Percentiles rank a stretch among this genome's conserved stretches.
These are phyloP conservation scores for Pichia sp. DNA, from an alignment of 1,139 yeast species.

Conservation along the genomic window DNA sequence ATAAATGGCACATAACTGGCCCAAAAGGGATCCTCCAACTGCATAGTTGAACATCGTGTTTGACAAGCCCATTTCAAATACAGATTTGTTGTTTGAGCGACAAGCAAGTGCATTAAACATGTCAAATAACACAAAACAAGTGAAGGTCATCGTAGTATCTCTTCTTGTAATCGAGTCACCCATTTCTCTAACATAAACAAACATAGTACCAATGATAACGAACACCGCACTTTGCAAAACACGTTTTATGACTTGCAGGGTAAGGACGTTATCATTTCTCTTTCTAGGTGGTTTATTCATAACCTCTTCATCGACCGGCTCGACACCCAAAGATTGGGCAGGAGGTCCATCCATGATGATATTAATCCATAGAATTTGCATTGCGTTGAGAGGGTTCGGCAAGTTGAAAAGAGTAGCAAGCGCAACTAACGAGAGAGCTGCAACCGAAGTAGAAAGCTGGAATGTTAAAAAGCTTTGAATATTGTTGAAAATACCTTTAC, in stretches of 20 bases:
- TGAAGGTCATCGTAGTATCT: conserved; percentile 98
- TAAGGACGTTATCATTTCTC: conserved; percentile 77
- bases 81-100: conserved; percentile 79
- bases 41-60: conserved; percentile 92
- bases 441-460: conserved; percentile 92
- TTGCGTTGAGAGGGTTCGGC: conserved; percentile 95
- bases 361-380: conserved; percentile 97
- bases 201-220: conserved; percentile 77
- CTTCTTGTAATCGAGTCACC: conserved; percentile 81
- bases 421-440: conserved; percentile 87
- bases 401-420: conserved; percentile 79
- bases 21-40: conserved; percentile 80
- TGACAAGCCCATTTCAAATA: conserved; percentile 70
- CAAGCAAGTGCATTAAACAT: conserved; percentile 94
- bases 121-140: conserved; percentile 90
- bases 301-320: conserved; percentile 92
- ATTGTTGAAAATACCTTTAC: conserved; percentile 91
- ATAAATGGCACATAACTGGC: conserved; percentile 92
- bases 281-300: conserved; percentile 93
- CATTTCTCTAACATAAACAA: conserved; percentile 82
- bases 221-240: conserved; percentile 70
- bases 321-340: conserved; percentile 95
- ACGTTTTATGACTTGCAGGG: conserved; percentile 61
- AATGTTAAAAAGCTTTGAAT: conserved; percentile 91
- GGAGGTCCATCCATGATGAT: conserved; percentile 99